Evolutionary conservation across 2,329 filamentous ascomycete genomes (phyloP).

Genomic region (Elsinoe ampelina): DNA sequence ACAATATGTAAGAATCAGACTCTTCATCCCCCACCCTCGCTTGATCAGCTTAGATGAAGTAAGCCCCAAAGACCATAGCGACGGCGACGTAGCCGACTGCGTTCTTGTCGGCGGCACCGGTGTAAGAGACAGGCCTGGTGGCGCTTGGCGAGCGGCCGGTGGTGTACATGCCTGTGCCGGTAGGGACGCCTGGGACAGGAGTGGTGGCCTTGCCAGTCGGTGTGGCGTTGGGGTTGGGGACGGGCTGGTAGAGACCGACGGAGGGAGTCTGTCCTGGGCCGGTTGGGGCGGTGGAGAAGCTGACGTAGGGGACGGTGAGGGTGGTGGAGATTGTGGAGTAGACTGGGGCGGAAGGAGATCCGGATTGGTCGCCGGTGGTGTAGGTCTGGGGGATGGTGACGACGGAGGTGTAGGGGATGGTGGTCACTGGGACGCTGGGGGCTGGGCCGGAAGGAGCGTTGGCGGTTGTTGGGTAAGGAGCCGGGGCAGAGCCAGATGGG

Average conservation of each 20-base stretch:
- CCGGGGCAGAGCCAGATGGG: not conserved
- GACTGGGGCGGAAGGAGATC: constrained; percentile 23
- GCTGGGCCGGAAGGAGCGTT: constrained; percentile 2
- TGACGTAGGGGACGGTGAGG: constrained; percentile 38
- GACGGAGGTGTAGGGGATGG: constrained; percentile 32
- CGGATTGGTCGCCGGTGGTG: constrained; percentile 26
- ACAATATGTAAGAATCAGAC: constrained; percentile 1
- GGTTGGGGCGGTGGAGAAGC: constrained; percentile 33
- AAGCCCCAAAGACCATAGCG: constrained; percentile 20
- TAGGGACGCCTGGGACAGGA: constrained; percentile 17
- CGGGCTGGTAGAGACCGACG: constrained; percentile 28
- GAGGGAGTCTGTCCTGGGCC: constrained; percentile 21
- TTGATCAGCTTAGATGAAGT: constrained; percentile 16
- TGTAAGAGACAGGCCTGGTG: constrained; percentile 18
- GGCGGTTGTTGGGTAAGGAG: constrained; percentile 10
- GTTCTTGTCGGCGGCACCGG: constrained; percentile 18
- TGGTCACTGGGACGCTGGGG: constrained; percentile 24
- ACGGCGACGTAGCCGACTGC: constrained; percentile 17
- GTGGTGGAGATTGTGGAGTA: constrained; percentile 30
- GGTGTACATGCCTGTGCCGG: constrained; percentile 16
- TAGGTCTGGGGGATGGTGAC: constrained; percentile 30
- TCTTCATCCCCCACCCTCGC: not conserved
- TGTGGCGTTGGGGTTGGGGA: constrained; percentile 26
- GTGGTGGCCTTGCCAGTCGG: constrained; percentile 1
- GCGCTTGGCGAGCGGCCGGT: constrained; percentile 17